These are phyloP conservation scores for Heliamphora pulchella DNA, from an alignment of 179 eudicot species.

Conservation along the genomic window DNA sequence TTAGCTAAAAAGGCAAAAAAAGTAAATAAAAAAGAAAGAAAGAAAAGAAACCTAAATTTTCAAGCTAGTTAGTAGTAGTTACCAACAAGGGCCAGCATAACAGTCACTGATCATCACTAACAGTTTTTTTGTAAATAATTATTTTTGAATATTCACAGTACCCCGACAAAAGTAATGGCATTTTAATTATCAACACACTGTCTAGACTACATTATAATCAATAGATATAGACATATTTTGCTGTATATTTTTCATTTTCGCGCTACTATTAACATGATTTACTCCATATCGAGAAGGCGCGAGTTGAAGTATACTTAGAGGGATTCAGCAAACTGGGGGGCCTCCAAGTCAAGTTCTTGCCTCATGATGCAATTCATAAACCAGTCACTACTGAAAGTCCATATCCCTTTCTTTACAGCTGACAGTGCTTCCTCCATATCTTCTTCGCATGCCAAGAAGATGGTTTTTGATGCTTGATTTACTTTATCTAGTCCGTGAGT, in stretches of 20 bases:
- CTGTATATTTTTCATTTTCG: background rate
- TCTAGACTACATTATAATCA: background rate
- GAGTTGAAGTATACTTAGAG: constrained; percentile 30
- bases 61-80: too few species aligned
- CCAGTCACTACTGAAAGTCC: constrained; percentile 72
- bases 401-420: constrained; percentile 56
- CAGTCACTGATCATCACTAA: too few species aligned
- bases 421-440: constrained; percentile 78
- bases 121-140: too few species aligned
- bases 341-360: constrained; percentile 81
- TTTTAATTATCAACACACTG: background rate
- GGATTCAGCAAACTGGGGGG: constrained; percentile 88
- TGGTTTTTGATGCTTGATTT: constrained; percentile 37
- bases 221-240: background rate
- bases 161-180: background rate
- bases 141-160: too few species aligned
- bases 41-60: too few species aligned
- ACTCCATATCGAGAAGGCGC: background rate
- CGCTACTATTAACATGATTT: background rate
- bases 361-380: constrained; percentile 78
- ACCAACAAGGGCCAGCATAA: too few species aligned
- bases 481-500: constrained; percentile 28
- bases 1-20: too few species aligned
- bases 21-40: too few species aligned
- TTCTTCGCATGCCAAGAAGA: constrained; percentile 71